Conservation (phyloP, 2,329 filamentous ascomycete genomes). For the Exophiala dermatitidis region DNA sequence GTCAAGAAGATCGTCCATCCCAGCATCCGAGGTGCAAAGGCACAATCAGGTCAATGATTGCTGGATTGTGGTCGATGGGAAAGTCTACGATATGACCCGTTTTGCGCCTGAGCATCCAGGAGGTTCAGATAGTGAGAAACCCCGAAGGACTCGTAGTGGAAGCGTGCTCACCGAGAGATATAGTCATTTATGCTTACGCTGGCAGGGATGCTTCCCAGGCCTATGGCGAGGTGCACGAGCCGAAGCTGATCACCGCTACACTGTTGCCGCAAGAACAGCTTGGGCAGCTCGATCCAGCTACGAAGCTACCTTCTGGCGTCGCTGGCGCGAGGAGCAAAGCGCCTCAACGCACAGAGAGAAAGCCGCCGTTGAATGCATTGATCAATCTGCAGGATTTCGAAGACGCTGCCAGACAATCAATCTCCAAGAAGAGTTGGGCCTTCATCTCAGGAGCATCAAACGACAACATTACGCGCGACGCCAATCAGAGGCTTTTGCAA, state of each 20-base stretch:
- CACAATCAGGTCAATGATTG: slow-evolving; percentile 46
- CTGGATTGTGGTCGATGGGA: slow-evolving; percentile 64
- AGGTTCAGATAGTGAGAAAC: slow-evolving; percentile 37
- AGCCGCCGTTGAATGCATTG: slow-evolving; percentile 18
- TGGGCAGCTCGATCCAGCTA: slow-evolving; percentile 9
- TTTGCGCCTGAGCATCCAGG: slow-evolving; percentile 58
- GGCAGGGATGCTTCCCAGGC: slow-evolving; percentile 41
- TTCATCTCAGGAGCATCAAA: slow-evolving; percentile 28
- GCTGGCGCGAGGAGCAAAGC: background rate
- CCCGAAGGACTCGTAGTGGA: background rate
- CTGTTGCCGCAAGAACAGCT: slow-evolving; percentile 26
- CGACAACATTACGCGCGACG: slow-evolving; percentile 19
- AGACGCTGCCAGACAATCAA: slow-evolving; percentile 12
- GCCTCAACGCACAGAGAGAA: slow-evolving; percentile 14
- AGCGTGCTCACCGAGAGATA: background rate
- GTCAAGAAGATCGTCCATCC: background rate
- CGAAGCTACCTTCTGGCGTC: slow-evolving; percentile 4
- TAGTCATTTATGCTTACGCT: slow-evolving; percentile 42
- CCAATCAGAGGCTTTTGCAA: slow-evolving; percentile 31
- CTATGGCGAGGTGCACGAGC: slow-evolving; percentile 39
- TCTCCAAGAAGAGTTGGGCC: slow-evolving; percentile 27
- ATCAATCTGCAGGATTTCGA: slow-evolving; percentile 24
- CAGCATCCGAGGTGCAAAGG: slow-evolving; percentile 11
- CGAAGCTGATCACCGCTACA: slow-evolving; percentile 36
- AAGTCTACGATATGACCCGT: slow-evolving; percentile 60